Conservation (phyloP, 2,329 filamentous ascomycete genomes). For the Penicillium sp. region DNA sequence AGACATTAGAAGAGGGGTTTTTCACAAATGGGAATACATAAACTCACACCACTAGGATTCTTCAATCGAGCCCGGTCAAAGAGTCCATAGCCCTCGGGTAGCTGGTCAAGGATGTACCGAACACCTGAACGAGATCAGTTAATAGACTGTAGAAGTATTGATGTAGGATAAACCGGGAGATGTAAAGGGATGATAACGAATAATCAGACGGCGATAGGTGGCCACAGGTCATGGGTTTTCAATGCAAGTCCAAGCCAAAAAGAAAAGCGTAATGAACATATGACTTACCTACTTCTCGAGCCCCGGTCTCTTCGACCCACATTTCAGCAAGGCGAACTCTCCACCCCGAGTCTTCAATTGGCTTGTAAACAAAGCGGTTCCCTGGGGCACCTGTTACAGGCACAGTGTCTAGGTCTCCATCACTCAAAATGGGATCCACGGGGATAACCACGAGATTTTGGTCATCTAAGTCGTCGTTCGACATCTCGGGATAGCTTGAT, state of each 20-base stretch:
- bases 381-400: slow-evolving; percentile 22
- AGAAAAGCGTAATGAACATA: background rate
- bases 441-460: slow-evolving; percentile 30
- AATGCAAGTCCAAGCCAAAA: background rate
- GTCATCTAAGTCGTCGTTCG: slow-evolving; percentile 14
- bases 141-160: background rate
- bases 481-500: slow-evolving; percentile 3
- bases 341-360: slow-evolving; percentile 47
- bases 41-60: slow-evolving; percentile 35
- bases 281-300: slow-evolving; percentile 38
- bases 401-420: slow-evolving; percentile 40
- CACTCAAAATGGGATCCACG: slow-evolving; percentile 36
- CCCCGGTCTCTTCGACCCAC: slow-evolving; percentile 50
- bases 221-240: background rate
- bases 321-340: slow-evolving; percentile 48
- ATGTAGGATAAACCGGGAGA: background rate
- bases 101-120: slow-evolving; percentile 52
- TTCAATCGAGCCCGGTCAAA: slow-evolving; percentile 49
- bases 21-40: background rate
- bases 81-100: slow-evolving; percentile 58
- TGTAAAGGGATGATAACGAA: background rate
- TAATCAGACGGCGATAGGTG: background rate
- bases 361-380: slow-evolving; percentile 26
- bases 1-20: background rate
- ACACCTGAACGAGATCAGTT: slow-evolving; percentile 33